Evolutionary conservation across 2,329 filamentous ascomycete genomes (phyloP), one percentile per base, ranked within the genome.

Genomic region (Fusarium albidum): DNA sequence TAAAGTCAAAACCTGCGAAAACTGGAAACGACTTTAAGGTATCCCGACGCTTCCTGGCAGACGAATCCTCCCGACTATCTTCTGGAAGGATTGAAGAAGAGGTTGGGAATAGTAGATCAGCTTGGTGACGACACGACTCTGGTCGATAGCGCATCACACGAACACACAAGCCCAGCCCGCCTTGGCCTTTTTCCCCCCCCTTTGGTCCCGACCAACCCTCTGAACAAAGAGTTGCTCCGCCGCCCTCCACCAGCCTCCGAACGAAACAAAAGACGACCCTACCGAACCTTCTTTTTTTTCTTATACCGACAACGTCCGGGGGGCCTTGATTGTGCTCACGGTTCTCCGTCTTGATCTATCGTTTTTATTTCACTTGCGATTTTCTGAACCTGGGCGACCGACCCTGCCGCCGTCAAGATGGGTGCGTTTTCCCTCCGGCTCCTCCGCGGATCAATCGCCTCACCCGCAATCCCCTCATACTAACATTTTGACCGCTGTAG

Each of bases 401-500:
- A 42, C 50, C 45, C 38, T 14, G 33, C 31, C 17, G 46, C 39
- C 34, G 27, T 78, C 18, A 68, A 69, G 51, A 80, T 80, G 69
- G 73, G 78, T 52, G 73, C 33, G 67, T 66, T 27, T 47, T 53
- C 21, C 21, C 51, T 35, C 44, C 28, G 25, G 21, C 18, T 25
- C 37, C 27, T 35, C 8, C 46, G 69, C 71, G 29, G 68, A 68
- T n/a, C 58, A 68, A 68, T n/a, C 58, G 71, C 25, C 38, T 49
- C 39, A 21, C 35, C 38, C 21, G 21, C 21, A 55, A 52, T 54
- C 47, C 38, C 38, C 48, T 49, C 39, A 51, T 56, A 49, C 63
- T 66, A 52, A 66, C 49, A 29, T 35, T 4, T 17, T 27, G n/a
- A 43, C 14, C 3, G 46, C 33, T 29, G 40, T 14, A 65, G 51